Evolutionary conservation across 345 rosid genomes (phyloP), one percentile per base, ranked within the genome.

Genomic region (Citrus inodora): DNA sequence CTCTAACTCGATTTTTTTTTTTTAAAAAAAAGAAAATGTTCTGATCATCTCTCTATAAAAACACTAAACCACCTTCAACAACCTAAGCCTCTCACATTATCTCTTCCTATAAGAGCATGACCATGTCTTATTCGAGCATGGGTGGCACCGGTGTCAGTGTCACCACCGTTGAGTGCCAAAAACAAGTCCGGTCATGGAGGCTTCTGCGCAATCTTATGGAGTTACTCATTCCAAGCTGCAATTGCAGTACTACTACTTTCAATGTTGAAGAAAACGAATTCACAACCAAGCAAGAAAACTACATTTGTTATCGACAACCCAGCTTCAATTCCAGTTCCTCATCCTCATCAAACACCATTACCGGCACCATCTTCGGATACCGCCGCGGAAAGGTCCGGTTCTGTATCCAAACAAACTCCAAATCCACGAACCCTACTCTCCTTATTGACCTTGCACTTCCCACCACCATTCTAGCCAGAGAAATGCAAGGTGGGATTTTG

Each of bases 161-260:
- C 58, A 81, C 92, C 79, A 71, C 91, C 21, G 91, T 91, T 16
- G 95, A 92, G 75, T 92, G 97, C 84, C 88, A 92, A 38, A 92
- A 91, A 80, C 95, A 92, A 77, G 93, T 92, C 77, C 92, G 88
- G 6, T 92, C 95, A 46, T 92, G 95, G 95, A 82, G 90, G 79
- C 85, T 92, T 59, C 87, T 91, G 28, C 91, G 92, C 1, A 88
- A 87, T 40, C 82, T 92, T 37, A 55, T 87, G 6, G 67, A 83
- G 74, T 89, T 91, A 58, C 89, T 92, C 14, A 87, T 92, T 66
- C 97, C 97, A 28, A 83, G 73, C 64, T 92, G 97, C 85, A 82
- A 87, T 79, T 83, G 87, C 78, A 40, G 56, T 17, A 25, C 82
- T 19, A 35, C 67, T 38, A 25, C 82, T 22, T 70, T 82, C 58